A percentile compares a stretch with the other conserved stretches of the same genome.
These are phyloP conservation scores for Mycena floridula DNA, from an alignment of 768 basidiomycete species.

Conservation along the genomic window DNA sequence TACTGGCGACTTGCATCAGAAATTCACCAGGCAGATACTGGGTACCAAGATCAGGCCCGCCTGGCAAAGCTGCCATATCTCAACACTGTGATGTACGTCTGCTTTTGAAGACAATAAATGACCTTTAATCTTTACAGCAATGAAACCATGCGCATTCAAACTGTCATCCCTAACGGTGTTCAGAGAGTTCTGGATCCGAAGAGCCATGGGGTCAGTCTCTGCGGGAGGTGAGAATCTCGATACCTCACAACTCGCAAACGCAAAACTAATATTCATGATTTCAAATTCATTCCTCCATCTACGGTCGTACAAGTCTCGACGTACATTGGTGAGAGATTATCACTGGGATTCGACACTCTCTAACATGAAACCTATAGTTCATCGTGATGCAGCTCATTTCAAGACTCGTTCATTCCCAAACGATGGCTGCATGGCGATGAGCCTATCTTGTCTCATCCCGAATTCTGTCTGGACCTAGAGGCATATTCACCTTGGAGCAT, in stretches of 20 bases:
- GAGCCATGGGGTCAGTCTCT: slow-evolving; percentile 21
- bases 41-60: slow-evolving; percentile 10
- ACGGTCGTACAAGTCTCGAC: too few relatives aligned
- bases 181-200: slow-evolving; percentile 24
- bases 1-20: slow-evolving; percentile 25
- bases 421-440: too few relatives aligned
- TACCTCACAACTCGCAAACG: too few relatives aligned
- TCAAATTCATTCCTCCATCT: too few relatives aligned
- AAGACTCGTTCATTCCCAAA: slow-evolving; percentile 36
- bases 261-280: too few relatives aligned
- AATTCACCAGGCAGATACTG: slow-evolving; percentile 21
- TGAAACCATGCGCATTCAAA: slow-evolving; percentile 33
- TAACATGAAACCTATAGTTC: slow-evolving; percentile 33
- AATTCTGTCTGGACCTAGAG: slow-evolving; percentile 9
- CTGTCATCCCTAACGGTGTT: slow-evolving; percentile 25
- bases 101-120: slow-evolving; percentile 1
- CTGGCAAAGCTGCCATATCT: slow-evolving; percentile 25
- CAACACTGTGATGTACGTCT: slow-evolving; percentile 27
- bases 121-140: slow-evolving; percentile 21
- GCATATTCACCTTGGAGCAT: slow-evolving; percentile 36
- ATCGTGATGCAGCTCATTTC: slow-evolving; percentile 35
- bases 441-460: too few relatives aligned
- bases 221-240: slow-evolving; percentile 23
- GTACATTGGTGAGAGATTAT: too few relatives aligned
- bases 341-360: slow-evolving; percentile 3